Base-by-base conservation (phyloP, 257 asterid species). In the Ehretia macrophylla region DNA sequence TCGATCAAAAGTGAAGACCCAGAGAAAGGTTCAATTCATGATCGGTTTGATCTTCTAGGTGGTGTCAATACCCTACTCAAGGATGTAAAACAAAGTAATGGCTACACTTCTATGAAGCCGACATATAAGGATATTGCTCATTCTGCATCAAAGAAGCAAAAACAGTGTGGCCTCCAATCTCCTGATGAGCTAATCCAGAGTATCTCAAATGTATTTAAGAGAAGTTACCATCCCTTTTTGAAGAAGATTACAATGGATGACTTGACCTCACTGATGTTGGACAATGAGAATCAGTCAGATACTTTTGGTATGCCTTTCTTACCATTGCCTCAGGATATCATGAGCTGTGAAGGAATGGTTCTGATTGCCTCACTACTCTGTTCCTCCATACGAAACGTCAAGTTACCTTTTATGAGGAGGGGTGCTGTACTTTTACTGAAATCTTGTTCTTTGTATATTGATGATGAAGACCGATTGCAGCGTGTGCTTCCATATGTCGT, bases 321-420 rank as follows among this genome's bases (percentile, higher is more conserved):
- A 75, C 96, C 94, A 17, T 71, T 86, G 56, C 99, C 99, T 69
- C 85, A 81, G 71, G 95, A 89, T 77, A 73, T 80, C 49, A 66
- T 79, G 78, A 93, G 95, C 72, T 93, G 96, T 64, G 98, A 91
- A 86, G 99, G 99, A 58, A 89, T 93, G 99, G 99, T 93, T 68
- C 74, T 93, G 73, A 93, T 93, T 62, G 96, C 97, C 60, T 89
- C 99, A 52, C 85, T 93, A 70, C 86, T 93, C 55, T 93, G 99
- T 72, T 86, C 99, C 55, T 89, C 96, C 81, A 86, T 93, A 70
- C 91, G 97, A 39, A 93, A 93, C 72, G 90, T 93, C 40, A 93
- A 93, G 73, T 80, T 89, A 73, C 99, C 97, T 62, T 93, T 86
- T 72, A 83, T 86, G 75, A 82, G 91, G 79, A 85, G 99, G 74